Evolutionary conservation across 352 stramenopile genomes (phyloP), one percentile per base, ranked within the genome.

Genomic region (Thalassiosira oceanica): DNA sequence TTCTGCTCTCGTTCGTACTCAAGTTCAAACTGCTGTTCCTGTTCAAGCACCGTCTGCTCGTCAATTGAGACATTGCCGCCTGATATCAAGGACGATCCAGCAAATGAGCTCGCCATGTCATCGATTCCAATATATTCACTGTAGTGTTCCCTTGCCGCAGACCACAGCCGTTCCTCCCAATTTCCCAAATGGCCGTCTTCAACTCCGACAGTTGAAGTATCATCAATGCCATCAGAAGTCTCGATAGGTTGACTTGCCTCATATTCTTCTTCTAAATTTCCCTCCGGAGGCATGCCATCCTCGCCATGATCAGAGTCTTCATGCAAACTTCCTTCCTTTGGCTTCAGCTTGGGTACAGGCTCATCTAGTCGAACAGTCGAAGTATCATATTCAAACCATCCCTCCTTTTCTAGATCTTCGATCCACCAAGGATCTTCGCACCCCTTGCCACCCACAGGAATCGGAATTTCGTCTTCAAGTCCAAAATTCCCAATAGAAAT

Each of bases 121-220:
- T 20, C 49, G 5, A n/a, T 26, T 1, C 50, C 65, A 16, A 15
- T 57, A 52, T 66, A 82, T 31, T 77, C 43, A 26, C 58, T 49
- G 35, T 78, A 78, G 60, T 75, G 52, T 35, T 58, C 24, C 13
- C 73, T 48, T n/a, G 73, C 73, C 37, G 78, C 33, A 23, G 65
- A 66, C 73, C 73, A 82, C 28, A 82, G 33, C 27, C 61, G 26
- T 41, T 82, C 73, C 45, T 78, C 73, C 73, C 73, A 82, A 63
- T 82, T 53, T 16, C 29, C 56, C 21, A 82, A 27, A 27, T 61
- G 53, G n/a, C 67, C 37, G 28, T 64, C 65, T 15, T 71, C 73
- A 23, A 74, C 42, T 8, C 37, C 28, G 23, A 43, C 57, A 33
- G 70, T 46, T 8, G 73, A 68, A 26, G 73, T 75, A 20, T 52